Conservation (phyloP, 441 rosid genomes). For the Dalechampia spathulata region DNA sequence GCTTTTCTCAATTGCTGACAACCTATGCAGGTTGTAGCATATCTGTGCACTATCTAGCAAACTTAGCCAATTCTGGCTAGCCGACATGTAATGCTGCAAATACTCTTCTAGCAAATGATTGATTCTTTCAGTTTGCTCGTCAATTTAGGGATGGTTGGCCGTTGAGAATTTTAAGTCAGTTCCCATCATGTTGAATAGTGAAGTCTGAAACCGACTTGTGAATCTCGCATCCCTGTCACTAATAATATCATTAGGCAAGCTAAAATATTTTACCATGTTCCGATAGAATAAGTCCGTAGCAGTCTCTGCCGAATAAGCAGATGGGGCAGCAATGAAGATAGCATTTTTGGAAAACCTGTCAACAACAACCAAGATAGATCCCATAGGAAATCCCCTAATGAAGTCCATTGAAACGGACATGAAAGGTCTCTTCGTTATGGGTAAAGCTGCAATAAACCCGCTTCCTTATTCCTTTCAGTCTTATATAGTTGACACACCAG, state of each 20-base stretch:
- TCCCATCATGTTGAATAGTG: background rate
- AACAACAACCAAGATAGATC: background rate
- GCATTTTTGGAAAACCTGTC: background rate
- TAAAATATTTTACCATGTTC: background rate
- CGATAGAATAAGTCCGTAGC: background rate
- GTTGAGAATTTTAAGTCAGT: background rate
- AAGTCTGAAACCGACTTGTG: background rate
- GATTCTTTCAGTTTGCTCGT: background rate
- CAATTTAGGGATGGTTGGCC: background rate
- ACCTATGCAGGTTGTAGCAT: background rate
- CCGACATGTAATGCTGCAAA: background rate
- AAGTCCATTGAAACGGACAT: background rate
- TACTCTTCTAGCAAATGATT: slow-evolving; percentile 1
- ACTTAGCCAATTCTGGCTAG: background rate
- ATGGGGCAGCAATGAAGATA: background rate
- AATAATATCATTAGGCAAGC: background rate
- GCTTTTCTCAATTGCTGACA: accelerated
- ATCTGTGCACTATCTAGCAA: background rate
- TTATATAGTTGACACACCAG: slow-evolving; percentile 2
- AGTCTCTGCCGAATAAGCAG: too few relatives aligned
- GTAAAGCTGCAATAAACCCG: background rate
- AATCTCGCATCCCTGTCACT: background rate
- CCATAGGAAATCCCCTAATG: background rate
- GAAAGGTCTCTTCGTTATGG: background rate
- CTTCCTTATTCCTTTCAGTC: too few relatives aligned